These are phyloP conservation scores for Thermomucor indicae-seudaticae DNA, from an alignment of 371 early-diverging fungal species.

Conservation along the genomic window DNA sequence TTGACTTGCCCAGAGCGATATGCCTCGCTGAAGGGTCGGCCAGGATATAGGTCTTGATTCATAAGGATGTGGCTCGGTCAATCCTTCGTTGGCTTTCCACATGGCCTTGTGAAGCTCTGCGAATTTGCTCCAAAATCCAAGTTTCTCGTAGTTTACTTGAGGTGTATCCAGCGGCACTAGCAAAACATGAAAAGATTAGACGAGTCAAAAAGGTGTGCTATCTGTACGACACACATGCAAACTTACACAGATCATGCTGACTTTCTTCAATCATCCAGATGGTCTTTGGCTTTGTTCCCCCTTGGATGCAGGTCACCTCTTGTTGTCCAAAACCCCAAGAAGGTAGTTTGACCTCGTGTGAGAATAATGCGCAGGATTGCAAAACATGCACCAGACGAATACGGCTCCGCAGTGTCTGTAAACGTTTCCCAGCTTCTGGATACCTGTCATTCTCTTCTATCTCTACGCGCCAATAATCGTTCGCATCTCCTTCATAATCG, in stretches of 20 bases:
- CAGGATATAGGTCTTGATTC: conserved; percentile 80
- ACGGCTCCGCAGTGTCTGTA: conserved; percentile 62
- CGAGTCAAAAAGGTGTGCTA: not conserved
- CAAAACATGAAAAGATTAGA: not conserved
- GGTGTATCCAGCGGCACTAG: conserved; percentile 37
- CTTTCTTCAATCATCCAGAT: conserved; percentile 64
- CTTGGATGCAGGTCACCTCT: conserved; percentile 85
- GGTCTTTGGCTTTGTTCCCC: conserved; percentile 58
- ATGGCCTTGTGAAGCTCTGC: conserved; percentile 77
- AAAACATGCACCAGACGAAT: conserved; percentile 75
- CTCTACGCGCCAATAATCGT: conserved; percentile 74
- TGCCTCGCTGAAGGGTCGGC: conserved; percentile 83
- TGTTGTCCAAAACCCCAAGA: conserved; percentile 97
- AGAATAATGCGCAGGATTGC: conserved; percentile 74
- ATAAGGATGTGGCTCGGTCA: conserved; percentile 86
- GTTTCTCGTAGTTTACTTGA: conserved; percentile 43
- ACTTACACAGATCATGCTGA: conserved; percentile 42
- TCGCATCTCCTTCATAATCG: conserved; percentile 40
- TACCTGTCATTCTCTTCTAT: conserved; percentile 46
- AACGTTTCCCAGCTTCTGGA: conserved; percentile 36
- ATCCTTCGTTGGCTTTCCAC: conserved; percentile 77
- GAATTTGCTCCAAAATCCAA: conserved; percentile 77
- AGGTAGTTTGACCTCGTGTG: conserved; percentile 80
- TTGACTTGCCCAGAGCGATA: conserved; percentile 83
- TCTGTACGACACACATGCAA: too few species aligned